Evolutionary conservation across 306 rosid species (phyloP), one percentile per base, ranked within the genome.

Genomic region (Alnus rubra): DNA sequence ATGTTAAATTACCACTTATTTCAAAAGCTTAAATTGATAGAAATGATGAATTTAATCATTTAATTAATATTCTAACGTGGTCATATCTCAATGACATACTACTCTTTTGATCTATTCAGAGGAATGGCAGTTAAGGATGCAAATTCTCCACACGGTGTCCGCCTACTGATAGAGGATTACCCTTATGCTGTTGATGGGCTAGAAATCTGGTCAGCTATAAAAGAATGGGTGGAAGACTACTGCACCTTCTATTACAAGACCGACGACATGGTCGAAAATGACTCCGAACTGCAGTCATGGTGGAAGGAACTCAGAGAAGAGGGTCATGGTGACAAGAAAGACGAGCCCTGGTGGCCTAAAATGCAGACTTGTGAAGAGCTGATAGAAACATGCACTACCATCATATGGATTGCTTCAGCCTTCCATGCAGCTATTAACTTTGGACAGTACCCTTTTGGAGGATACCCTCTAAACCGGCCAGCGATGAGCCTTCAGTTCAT

Each of bases 131-230:
- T 90, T 69, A 37, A 84, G 74, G 97, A 93, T 75, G 3, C 88
- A 56, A 82, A 79, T 18, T 72, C 84, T 1, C 88, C 92, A 7
- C 85, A 87, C 30, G 93, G 97, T 9, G 47, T 91, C 31, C 89
- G 86, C 5, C 86, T 93, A 7, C 77, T 91, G 53, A 79, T 93
- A 73, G 87, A 91, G 48, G 98, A 93, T 74, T 93, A 93, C 71
- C 98, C 98, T 10, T 93, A 79, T 86, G 97, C 97, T 74, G 94
- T 85, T 47, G 98, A 93, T 76, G 98, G 97, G 23, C 84, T 93
- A 50, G 91, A 91, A 74, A 89, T 93, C 64, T 93, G 97, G 96
- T 75, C 74, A 47, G 80, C 85, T 55, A 93, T 89, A 12, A 81
- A 87, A 79, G 52, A 89, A 53, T 93, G 97, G 96, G 96, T 89